These are phyloP conservation scores for Elongisporangium senticosum DNA, from an alignment of 352 stramenopile genomes.

Conservation along the genomic window DNA sequence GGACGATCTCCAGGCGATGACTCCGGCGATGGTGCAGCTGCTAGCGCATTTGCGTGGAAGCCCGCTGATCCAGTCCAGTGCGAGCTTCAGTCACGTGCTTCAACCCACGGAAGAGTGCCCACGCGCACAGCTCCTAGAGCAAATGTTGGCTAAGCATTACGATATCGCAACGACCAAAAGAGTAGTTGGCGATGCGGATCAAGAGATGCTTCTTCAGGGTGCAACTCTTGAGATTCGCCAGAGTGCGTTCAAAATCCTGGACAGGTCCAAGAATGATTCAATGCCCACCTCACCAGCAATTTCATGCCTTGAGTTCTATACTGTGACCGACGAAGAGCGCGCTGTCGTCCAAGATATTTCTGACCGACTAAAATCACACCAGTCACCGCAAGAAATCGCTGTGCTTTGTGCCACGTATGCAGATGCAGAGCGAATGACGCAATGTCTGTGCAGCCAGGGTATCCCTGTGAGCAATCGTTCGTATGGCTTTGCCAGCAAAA, in stretches of 20 bases:
- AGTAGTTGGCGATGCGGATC: neutral
- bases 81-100: constrained; percentile 47
- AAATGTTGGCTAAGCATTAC: constrained; percentile 11
- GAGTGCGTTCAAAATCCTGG: neutral
- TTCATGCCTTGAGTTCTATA: constrained; percentile 14
- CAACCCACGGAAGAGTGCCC: constrained; percentile 22
- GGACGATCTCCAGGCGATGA: constrained; percentile 65
- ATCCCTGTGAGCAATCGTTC: constrained; percentile 18
- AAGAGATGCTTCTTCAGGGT: neutral
- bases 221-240: neutral
- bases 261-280: neutral
- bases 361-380: constrained; percentile 1
- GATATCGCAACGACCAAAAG: neutral
- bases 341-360: constrained; percentile 8
- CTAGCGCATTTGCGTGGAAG: constrained; percentile 33
- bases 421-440: constrained; percentile 30
- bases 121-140: constrained; percentile 29
- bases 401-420: constrained; percentile 33
- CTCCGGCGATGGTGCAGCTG: constrained; percentile 54
- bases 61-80: constrained; percentile 36
- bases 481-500: neutral
- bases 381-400: constrained; percentile 5
- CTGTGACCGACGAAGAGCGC: constrained; percentile 14
- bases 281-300: neutral
- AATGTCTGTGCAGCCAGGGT: constrained; percentile 26